Base-by-base conservation (phyloP, 1,284 basidiomycete genomes). In the Irpex sp. region DNA sequence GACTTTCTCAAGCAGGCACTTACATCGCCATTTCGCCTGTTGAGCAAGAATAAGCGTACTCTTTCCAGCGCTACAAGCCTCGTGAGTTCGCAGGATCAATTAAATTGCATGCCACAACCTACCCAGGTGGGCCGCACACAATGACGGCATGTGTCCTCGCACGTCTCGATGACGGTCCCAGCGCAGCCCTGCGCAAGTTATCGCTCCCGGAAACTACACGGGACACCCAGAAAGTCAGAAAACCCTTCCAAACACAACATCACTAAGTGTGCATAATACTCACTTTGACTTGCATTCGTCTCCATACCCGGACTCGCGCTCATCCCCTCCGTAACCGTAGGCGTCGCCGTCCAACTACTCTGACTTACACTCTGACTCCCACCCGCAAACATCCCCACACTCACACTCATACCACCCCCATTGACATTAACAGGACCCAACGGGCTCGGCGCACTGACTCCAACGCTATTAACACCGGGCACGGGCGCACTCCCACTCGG, bases 1-100 rank as follows among this genome's bases (percentile, higher is more conserved):
- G 60, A 62, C 17, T 3, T 5, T 1, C 49, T 8, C 11, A 31
- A 19, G 17, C 8, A 35, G 9, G 21, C 11, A 71, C 81, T 68
- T 69, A 87, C 86, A 80, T 75, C 87, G 75, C 88, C 88, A 90
- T 71, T 84, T 85, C 4, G 87, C 85, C 70, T 90, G 88, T 66
- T 89, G 83, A 5, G 81, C 83, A 35, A 89, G 75, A 61, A 90
- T 79, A 63, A 90, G 79, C 0, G 87, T 87, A 66, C 86, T 89
- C 72, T 90, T 90, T n/a, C 87, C 88, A 19, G 86, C 82, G 13
- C 87, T 88, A 64, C 35, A 61, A 5, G 54, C 26, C 21, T 35
- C 17, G 50, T 51, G 46, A 58, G 57, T 62, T 51, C n/a, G 50
- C 50, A 51, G 57, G 57, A 8, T 11, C 3, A 21, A 62, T 46